Evolutionary conservation across 495 filamentous ascomycete genomes (phyloP).

Genomic region (Neohortaea acidophila): DNA sequence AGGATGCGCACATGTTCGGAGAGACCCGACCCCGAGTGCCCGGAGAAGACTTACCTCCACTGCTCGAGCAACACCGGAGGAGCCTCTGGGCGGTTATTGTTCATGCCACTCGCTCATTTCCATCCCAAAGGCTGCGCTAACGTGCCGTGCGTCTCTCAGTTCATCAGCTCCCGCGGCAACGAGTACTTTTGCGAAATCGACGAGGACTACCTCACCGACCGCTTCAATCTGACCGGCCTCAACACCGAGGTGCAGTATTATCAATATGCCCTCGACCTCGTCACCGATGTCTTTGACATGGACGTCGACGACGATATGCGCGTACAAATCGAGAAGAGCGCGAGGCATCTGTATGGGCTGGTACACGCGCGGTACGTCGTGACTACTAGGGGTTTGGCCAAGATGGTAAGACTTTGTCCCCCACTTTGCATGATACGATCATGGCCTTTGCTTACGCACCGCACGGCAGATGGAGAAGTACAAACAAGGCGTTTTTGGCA

Average conservation of each 20-base stretch:
- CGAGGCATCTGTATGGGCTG: slow-evolving; percentile 86
- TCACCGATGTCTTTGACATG: slow-evolving; percentile 98
- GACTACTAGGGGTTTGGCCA: slow-evolving; percentile 79
- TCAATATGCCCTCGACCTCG: slow-evolving; percentile 94
- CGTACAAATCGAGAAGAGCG: slow-evolving; percentile 95
- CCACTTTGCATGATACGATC: too few relatives aligned
- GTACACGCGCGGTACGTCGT: slow-evolving; percentile 97
- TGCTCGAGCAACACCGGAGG: too few relatives aligned
- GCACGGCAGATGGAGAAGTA: slow-evolving; percentile 76
- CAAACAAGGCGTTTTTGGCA: slow-evolving; percentile 95
- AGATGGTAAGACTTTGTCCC: slow-evolving; percentile 57
- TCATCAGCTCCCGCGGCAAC: slow-evolving; percentile 92
- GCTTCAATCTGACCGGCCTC: slow-evolving; percentile 94
- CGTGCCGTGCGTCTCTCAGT: too few relatives aligned
- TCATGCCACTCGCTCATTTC: too few relatives aligned
- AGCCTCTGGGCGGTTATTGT: too few relatives aligned
- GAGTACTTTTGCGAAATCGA: slow-evolving; percentile 99
- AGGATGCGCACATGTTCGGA: too few relatives aligned
- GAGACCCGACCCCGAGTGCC: too few relatives aligned
- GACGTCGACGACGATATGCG: slow-evolving; percentile 97
- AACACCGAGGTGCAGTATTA: slow-evolving; percentile 98
- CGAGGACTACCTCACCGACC: slow-evolving; percentile 94
- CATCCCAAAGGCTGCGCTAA: too few relatives aligned
- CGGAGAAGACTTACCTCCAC: too few relatives aligned
- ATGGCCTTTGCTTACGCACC: slow-evolving; percentile 4